Evolutionary conservation across 2,329 filamentous ascomycete species (phyloP), one percentile per base, ranked within the genome.

Genomic region (Stenocarpella maydis): DNA sequence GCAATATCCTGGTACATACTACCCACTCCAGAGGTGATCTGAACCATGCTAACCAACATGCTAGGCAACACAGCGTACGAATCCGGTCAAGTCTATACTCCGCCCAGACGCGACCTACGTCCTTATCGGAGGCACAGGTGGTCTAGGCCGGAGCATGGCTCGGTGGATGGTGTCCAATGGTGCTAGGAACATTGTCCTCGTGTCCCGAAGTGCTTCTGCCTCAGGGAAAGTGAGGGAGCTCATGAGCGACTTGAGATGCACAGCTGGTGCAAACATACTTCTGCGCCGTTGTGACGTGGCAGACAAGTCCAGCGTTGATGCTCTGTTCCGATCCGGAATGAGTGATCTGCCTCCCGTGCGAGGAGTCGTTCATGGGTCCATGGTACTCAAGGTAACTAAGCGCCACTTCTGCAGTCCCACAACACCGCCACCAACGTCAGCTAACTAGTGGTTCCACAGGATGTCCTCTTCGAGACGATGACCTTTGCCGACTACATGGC

Each of bases 381-480:
- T 81, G 9, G 74, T 87, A 1, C 84, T 83, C n/a, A 63, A 49
- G 43, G 58, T 63, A n/a, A n/a, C n/a, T n/a, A n/a, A n/a, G n/a
- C n/a, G n/a, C n/a, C n/a, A n/a, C n/a, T n/a, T n/a, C n/a, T n/a
- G n/a, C n/a, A n/a, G n/a, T n/a, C n/a, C n/a, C n/a, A n/a, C n/a
- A n/a, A n/a, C n/a, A n/a, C n/a, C n/a, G n/a, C n/a, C 1, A 31
- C 9, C 14, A 41, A 21, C 7, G 6, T 39, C 34, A 21, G n/a
- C 41, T 61, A 10, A 47, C 28, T 17, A 6, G 6, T 6, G 12
- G 0, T 1, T 7, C 34, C 7, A 4, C 55, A 76, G 75, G 85
- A 87, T 67, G 80, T 84, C 4, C 77, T 86, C 0, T 86, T 83
- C 58, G 84, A 86, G 74, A 85, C 85, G 65, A 88, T 88, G 86